These are phyloP conservation scores for Multifurca ochricompacta DNA, from an alignment of 768 basidiomycete species.

Conservation along the genomic window DNA sequence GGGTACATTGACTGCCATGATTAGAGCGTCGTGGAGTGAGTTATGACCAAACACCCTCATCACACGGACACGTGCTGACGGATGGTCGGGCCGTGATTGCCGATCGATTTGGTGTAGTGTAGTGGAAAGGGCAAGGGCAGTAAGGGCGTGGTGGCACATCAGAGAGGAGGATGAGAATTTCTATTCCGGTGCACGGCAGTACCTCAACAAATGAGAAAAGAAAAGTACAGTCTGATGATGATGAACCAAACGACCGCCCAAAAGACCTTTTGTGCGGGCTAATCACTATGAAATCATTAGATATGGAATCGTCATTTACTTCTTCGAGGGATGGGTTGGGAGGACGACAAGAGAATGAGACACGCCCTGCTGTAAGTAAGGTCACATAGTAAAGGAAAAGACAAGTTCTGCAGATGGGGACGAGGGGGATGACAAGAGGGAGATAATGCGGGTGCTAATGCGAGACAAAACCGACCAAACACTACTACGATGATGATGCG, in stretches of 20 bases:
- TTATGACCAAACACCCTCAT: not conserved
- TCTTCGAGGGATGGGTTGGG: not conserved
- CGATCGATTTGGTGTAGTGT: too few relatives aligned
- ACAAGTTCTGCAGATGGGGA: not conserved
- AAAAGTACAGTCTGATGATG: not conserved
- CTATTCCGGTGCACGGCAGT: not conserved
- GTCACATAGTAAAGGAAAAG: not conserved
- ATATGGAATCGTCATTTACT: constrained; percentile 7
- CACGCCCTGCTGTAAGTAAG: not conserved
- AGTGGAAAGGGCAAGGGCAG: too few relatives aligned
- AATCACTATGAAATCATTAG: constrained; percentile 12
- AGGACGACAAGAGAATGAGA: not conserved
- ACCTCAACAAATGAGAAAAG: not conserved
- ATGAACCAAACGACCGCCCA: not conserved
- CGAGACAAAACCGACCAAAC: constrained; percentile 1
- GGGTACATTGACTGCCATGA: not conserved
- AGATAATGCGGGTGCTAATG: constrained; percentile 10
- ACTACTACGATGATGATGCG: constrained; percentile 2
- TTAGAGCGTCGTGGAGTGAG: not conserved
- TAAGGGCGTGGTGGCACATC: too few relatives aligned
- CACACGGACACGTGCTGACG: not conserved
- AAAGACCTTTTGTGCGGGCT: not conserved
- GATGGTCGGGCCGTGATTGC: not conserved
- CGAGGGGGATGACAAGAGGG: not conserved
- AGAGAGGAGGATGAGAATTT: not conserved